These are phyloP conservation scores for Nepenthes alata DNA, from an alignment of 179 eudicot species.

Conservation along the genomic window DNA sequence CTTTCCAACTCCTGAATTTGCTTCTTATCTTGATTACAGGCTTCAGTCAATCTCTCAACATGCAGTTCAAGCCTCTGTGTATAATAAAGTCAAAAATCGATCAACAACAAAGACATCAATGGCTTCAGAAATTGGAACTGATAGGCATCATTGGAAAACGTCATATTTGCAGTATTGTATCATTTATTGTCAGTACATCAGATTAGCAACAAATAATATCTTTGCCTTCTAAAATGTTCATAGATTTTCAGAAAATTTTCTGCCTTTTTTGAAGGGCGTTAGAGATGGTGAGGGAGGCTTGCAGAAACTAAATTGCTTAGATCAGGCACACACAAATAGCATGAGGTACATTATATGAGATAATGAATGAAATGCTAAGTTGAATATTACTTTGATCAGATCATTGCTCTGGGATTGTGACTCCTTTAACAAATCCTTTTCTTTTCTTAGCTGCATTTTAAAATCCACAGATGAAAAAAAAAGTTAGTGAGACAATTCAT, in stretches of 20 bases:
- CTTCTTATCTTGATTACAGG: constrained; percentile 39
- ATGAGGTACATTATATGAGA: constrained; percentile 3
- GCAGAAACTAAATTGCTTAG: background rate
- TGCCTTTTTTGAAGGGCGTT: background rate
- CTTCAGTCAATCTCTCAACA: constrained; percentile 45
- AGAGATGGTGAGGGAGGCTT: background rate
- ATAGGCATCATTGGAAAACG: constrained; percentile 1
- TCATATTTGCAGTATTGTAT: background rate
- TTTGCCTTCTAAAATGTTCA: background rate
- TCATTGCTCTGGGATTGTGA: constrained; percentile 62
- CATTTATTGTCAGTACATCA: background rate
- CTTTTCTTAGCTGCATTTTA: constrained; percentile 49
- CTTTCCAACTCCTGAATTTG: constrained; percentile 50
- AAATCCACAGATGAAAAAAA: constrained; percentile 4
- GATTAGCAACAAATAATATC: background rate
- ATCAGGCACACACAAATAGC: background rate
- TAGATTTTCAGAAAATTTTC: too few relatives aligned
- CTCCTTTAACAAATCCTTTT: constrained; percentile 57
- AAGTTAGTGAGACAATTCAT: background rate
- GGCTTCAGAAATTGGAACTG: background rate
- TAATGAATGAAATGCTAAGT: constrained; percentile 3
- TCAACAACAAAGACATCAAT: background rate
- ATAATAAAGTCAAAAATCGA: constrained; percentile 9
- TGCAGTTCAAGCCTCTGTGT: constrained; percentile 57
- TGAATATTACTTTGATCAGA: constrained; percentile 45